A percentile compares a stretch with the other conserved stretches of the same genome.
phyloP scores from a whole-genome alignment of 495 filamentous ascomycete genomes.

The Thermochaetoides thermophila region DNA sequence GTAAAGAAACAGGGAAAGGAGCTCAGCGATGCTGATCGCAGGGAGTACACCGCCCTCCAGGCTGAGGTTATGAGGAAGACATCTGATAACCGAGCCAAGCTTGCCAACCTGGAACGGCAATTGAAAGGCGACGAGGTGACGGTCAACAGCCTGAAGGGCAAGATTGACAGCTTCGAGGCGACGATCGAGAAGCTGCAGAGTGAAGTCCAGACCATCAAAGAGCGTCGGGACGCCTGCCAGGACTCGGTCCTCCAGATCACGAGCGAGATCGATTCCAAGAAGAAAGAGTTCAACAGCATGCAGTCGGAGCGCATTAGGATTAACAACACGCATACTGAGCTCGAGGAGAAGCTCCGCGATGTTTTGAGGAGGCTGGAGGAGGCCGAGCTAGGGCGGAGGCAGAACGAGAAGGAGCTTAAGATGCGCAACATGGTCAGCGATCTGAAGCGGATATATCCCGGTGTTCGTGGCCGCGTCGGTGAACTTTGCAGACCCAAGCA shows the following conservation, averaged over 20 bases:
- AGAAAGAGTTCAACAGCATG: slow-evolving; percentile 73
- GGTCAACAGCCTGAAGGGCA: slow-evolving; percentile 69
- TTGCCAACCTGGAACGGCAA: slow-evolving; percentile 72
- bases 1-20: slow-evolving; percentile 76
- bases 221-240: slow-evolving; percentile 47
- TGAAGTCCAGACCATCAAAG: slow-evolving; percentile 54
- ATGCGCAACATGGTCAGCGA: slow-evolving; percentile 67
- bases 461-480: slow-evolving; percentile 77
- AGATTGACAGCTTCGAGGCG: slow-evolving; percentile 63
- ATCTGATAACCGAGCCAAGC: slow-evolving; percentile 63
- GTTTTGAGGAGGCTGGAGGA: slow-evolving; percentile 64
- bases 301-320: slow-evolving; percentile 72
- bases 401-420: slow-evolving; percentile 63
- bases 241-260: slow-evolving; percentile 47
- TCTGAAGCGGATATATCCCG: slow-evolving; percentile 81
- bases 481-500: slow-evolving; percentile 92
- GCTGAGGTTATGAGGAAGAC: slow-evolving; percentile 78
- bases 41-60: slow-evolving; percentile 76
- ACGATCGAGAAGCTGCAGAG: slow-evolving; percentile 55
- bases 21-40: slow-evolving; percentile 70
- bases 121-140: slow-evolving; percentile 81
- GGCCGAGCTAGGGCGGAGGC: slow-evolving; percentile 67
- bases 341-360: slow-evolving; percentile 79
- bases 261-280: slow-evolving; percentile 72
- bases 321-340: slow-evolving; percentile 65